phyloP scores from a whole-genome alignment of 2,329 filamentous ascomycete species.

The Neofusicoccum ribis region DNA sequence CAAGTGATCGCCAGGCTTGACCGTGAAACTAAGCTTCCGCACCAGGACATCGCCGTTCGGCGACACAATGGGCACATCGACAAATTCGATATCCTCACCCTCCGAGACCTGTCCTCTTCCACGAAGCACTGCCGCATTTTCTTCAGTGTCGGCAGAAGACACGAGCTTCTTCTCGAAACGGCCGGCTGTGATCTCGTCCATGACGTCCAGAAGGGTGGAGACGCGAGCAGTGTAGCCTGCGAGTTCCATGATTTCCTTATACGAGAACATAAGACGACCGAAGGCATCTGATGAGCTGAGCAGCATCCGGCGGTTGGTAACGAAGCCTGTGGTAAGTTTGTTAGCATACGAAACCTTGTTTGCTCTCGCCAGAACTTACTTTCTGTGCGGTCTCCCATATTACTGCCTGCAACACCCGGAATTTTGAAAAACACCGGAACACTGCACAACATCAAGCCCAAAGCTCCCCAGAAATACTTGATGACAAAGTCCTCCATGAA shows the following conservation, averaged over 20 bases:
- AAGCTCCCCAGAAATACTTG: slow-evolving; percentile 97
- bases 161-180: slow-evolving; percentile 97
- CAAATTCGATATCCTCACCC: slow-evolving; percentile 80
- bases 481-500: slow-evolving; percentile 99
- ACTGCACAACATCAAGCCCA: slow-evolving; percentile 88
- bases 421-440: slow-evolving; percentile 95
- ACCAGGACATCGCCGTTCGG: slow-evolving; percentile 95
- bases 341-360: slow-evolving; percentile 18
- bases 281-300: slow-evolving; percentile 94
- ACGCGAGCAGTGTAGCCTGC: slow-evolving; percentile 95
- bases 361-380: slow-evolving; percentile 43
- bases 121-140: slow-evolving; percentile 78
- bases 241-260: slow-evolving; percentile 94
- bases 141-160: slow-evolving; percentile 78
- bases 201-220: slow-evolving; percentile 84
- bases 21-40: slow-evolving; percentile 79
- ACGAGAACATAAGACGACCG: slow-evolving; percentile 94
- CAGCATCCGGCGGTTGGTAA: slow-evolving; percentile 90
- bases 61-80: slow-evolving; percentile 90
- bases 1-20: slow-evolving; percentile 83
- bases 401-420: slow-evolving; percentile 58
- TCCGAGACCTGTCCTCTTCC: slow-evolving; percentile 81
- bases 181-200: slow-evolving; percentile 87
- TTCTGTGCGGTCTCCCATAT: slow-evolving; percentile 69
- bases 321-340: slow-evolving; percentile 61